Evolutionary conservation across 2,329 filamentous ascomycete genomes (phyloP).

Genomic region (Neofusicoccum parvum): DNA sequence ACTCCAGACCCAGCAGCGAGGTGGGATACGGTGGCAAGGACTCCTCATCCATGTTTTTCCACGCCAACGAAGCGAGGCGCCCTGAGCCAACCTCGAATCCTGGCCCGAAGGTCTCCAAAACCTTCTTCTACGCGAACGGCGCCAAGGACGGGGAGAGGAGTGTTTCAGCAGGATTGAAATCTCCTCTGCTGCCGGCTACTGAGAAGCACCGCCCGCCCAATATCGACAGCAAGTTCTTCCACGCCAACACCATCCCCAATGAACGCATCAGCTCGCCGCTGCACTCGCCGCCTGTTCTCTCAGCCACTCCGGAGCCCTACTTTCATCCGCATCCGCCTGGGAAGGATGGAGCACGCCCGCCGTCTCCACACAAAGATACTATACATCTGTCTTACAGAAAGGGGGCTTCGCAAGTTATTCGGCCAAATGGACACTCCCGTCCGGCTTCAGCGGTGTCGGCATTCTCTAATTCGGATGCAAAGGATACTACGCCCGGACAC

Average conservation of each 20-base stretch:
- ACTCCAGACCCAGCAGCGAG: constrained; percentile 24
- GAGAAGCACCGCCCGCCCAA: constrained; percentile 27
- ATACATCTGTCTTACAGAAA: constrained; percentile 54
- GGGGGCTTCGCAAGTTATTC: constrained; percentile 52
- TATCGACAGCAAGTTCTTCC: constrained; percentile 66
- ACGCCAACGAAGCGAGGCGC: constrained; percentile 71
- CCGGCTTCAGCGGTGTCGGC: constrained; percentile 32
- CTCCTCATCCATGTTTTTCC: constrained; percentile 75
- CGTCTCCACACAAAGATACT: constrained; percentile 50
- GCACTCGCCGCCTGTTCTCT: constrained; percentile 34
- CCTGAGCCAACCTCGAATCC: constrained; percentile 35
- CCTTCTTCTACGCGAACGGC: constrained; percentile 56
- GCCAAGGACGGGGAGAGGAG: constrained; percentile 42
- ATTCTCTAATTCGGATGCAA: constrained; percentile 16
- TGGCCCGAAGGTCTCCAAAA: constrained; percentile 46
- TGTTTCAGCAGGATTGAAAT: constrained; percentile 29
- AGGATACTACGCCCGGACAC: constrained; percentile 6
- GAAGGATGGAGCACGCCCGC: constrained; percentile 35
- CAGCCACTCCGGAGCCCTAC: constrained; percentile 32
- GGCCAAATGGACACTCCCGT: constrained; percentile 36
- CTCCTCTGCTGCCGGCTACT: constrained; percentile 38
- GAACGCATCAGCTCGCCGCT: constrained; percentile 36
- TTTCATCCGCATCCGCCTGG: constrained; percentile 25
- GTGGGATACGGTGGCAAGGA: constrained; percentile 34
- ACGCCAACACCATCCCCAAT: constrained; percentile 61